Percentiles rank a stretch among this genome's conserved stretches.
Conservation (phyloP, 805 yeast species). For the Wickerhamomyces hampshirensis region DNA sequence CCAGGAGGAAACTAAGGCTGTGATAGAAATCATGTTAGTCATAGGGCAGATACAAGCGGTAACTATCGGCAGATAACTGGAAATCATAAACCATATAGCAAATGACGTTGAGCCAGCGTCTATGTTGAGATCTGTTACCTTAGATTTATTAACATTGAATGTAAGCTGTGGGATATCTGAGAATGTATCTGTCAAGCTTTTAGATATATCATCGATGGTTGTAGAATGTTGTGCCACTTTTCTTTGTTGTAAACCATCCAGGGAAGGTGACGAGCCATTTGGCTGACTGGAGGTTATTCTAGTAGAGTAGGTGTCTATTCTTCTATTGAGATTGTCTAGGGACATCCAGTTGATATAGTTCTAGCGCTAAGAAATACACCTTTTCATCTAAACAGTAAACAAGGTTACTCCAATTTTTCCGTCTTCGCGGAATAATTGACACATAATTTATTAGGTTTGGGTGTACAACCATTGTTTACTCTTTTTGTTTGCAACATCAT, state of each 20-base stretch:
- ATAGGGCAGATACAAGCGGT: conserved; percentile 79
- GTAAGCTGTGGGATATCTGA: conserved; percentile 16
- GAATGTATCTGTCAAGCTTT: conserved; percentile 1
- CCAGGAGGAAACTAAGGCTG: conserved; percentile 73
- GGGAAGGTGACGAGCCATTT: no score
- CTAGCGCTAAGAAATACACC: no score
- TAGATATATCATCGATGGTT: not conserved
- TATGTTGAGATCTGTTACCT: conserved; percentile 13
- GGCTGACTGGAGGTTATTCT: no score
- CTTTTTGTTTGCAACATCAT: no score
- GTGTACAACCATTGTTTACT: no score
- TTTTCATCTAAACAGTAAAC: no score
- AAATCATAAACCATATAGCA: conserved; percentile 55
- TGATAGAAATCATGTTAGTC: conserved; percentile 67
- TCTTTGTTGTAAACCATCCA: not conserved
- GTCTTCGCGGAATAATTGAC: no score
- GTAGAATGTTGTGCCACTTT: not conserved
- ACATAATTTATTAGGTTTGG: no score
- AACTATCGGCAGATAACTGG: conserved; percentile 67
- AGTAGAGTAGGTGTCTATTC: no score
- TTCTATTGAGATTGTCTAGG: no score
- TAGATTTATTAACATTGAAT: conserved; percentile 11
- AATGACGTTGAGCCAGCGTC: conserved; percentile 15
- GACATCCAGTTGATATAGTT: no score
- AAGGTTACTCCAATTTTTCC: no score